phyloP scores from a whole-genome alignment of 1,284 basidiomycete genomes.

The Microbotryum violaceum region DNA sequence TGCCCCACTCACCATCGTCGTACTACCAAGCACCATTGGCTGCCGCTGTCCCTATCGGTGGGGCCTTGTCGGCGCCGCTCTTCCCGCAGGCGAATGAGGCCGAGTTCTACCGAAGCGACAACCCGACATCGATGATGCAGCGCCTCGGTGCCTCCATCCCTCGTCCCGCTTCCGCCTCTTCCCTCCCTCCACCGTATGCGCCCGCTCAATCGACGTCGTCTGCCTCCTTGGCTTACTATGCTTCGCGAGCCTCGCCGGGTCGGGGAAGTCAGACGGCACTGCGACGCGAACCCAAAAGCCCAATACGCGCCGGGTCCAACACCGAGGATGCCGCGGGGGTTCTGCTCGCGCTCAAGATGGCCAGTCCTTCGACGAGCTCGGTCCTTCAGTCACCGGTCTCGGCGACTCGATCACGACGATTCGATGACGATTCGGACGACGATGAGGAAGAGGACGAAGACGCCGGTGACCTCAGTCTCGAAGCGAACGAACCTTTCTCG shows the following conservation, averaged over 20 bases:
- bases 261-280: no score
- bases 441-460: slow-evolving; percentile 7
- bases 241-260: no score
- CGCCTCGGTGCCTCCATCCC: neutral
- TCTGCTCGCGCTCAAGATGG: slow-evolving; percentile 27
- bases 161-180: neutral
- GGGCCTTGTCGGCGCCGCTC: no score
- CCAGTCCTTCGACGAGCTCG: slow-evolving; percentile 8
- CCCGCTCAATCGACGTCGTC: neutral
- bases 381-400: slow-evolving; percentile 5
- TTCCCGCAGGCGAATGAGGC: no score
- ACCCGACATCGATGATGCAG: neutral
- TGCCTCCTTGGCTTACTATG: no score
- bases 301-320: slow-evolving; percentile 1
- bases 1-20: no score
- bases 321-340: slow-evolving; percentile 27
- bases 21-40: no score
- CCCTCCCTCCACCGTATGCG: neutral
- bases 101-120: neutral
- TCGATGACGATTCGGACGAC: neutral
- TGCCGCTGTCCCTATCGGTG: no score
- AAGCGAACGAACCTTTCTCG: no score
- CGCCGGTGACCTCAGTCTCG: neutral
- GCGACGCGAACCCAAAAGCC: neutral
- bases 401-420: neutral